Base-by-base conservation (phyloP, 345 rosid species). In the Aquilaria sinensis region DNA sequence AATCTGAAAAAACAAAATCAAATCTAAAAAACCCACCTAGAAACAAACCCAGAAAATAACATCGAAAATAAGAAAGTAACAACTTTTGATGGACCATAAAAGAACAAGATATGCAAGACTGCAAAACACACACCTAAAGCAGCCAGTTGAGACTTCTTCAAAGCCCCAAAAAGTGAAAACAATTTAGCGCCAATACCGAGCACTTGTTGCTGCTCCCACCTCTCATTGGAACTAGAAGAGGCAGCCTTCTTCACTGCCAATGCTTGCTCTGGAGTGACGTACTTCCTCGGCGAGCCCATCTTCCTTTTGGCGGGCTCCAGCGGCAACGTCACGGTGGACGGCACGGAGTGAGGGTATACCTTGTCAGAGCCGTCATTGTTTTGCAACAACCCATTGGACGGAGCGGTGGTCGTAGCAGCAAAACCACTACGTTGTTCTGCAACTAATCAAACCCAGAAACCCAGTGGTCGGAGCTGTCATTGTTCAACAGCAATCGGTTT, bases 281-380 rank as follows among this genome's bases (percentile, higher is more conserved):
- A 90, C 92, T 94, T 94, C 77, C 99, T 77, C 7, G 96, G 99
- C 51, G 97, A 71, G 4, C 99, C 99, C 29, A 97, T 77, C 87
- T 83, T 94, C 79, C 92, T 76, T 80, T 75, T 82, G 3, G 85
- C 73, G 0, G 86, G 74, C 70, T 85, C 92, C 58, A 78, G 73
- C 31, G 84, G 83, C 15, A 80, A 80, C 41, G 79, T 74, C 63
- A 81, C 81, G 41, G 80, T 85, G 3, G 92, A 78, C 1, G 97
- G 81, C 14, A 83, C 80, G 0, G 96, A 78, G 83, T 79, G 92
- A 10, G 91, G 84, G 61, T 70, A 81, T 46, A 81, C 67, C 75
- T 79, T 47, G 58, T 62, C 83, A 0, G 51, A 58, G 3, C 51
- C 70, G 5, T 72, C 77, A 57, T 57, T 67, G 11, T 83, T 53